Conservation (phyloP, 2,329 filamentous ascomycete species). For the Thelonectria discophora region DNA sequence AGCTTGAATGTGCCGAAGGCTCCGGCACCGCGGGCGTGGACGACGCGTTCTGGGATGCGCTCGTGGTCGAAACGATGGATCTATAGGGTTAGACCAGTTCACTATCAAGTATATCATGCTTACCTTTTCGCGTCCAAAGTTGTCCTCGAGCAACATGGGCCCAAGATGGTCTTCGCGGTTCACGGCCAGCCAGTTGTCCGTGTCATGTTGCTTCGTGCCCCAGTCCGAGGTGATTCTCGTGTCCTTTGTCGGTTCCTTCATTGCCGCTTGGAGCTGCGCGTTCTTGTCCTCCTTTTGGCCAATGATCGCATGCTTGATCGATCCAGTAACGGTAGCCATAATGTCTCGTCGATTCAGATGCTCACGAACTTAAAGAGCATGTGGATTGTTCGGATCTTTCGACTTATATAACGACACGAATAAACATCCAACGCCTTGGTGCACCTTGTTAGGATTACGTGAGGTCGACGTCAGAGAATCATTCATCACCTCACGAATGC, state of each 20-base stretch:
- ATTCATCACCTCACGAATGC: conserved; percentile 8
- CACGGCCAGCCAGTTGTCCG: conserved; percentile 80
- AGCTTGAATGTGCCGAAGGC: conserved; percentile 77
- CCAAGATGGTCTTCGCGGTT: conserved; percentile 70
- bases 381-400: not conserved
- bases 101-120: not conserved
- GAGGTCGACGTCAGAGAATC: conserved; percentile 37
- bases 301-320: conserved; percentile 53
- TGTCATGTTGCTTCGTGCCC: conserved; percentile 76
- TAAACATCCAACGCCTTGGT: not conserved
- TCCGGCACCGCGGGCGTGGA: conserved; percentile 75
- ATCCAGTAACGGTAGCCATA: conserved; percentile 44
- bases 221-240: conserved; percentile 78
- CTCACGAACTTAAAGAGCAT: not conserved
- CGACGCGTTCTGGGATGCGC: conserved; percentile 68
- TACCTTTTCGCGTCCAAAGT: conserved; percentile 78
- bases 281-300: conserved; percentile 62
- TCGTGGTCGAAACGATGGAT: conserved; percentile 78
- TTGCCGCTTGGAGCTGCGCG: conserved; percentile 67
- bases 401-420: not conserved
- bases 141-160: conserved; percentile 75
- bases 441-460: conserved; percentile 13
- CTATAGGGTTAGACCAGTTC: conserved; percentile 47
- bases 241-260: conserved; percentile 65
- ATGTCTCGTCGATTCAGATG: not conserved